Evolutionary conservation across 345 rosid genomes (phyloP).

Genomic region (Schrenkiella parvula): DNA sequence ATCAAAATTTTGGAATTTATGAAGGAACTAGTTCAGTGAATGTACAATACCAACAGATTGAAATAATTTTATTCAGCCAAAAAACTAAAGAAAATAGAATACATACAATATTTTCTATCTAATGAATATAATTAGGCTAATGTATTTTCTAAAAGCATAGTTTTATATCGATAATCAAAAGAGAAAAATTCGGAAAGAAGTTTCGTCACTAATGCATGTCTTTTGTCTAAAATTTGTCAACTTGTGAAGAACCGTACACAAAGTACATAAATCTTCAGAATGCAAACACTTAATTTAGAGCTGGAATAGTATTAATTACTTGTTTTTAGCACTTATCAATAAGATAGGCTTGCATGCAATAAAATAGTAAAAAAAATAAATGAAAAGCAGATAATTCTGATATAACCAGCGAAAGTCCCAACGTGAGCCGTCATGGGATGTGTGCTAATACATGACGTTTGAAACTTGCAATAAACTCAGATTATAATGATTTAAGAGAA

Average conservation of each 20-base stretch:
- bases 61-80: background rate
- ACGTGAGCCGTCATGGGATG: conserved; percentile 13
- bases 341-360: background rate
- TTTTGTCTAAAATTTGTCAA: background rate
- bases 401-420: background rate
- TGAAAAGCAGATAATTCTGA: background rate
- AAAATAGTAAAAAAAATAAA: background rate
- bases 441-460: background rate
- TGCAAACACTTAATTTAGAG: background rate
- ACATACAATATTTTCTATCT: background rate
- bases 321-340: background rate
- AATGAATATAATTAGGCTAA: background rate
- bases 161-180: background rate
- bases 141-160: background rate
- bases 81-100: background rate
- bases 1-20: background rate
- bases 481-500: conserved; percentile 4
- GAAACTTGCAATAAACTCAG: background rate
- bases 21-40: background rate
- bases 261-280: background rate
- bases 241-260: conserved; percentile 13
- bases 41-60: background rate
- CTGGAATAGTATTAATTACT: background rate
- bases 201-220: background rate
- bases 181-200: background rate